Percentiles rank a stretch among this genome's conserved stretches.
phyloP scores from a whole-genome alignment of 257 asterid genomes.

The Perilla frutescens region DNA sequence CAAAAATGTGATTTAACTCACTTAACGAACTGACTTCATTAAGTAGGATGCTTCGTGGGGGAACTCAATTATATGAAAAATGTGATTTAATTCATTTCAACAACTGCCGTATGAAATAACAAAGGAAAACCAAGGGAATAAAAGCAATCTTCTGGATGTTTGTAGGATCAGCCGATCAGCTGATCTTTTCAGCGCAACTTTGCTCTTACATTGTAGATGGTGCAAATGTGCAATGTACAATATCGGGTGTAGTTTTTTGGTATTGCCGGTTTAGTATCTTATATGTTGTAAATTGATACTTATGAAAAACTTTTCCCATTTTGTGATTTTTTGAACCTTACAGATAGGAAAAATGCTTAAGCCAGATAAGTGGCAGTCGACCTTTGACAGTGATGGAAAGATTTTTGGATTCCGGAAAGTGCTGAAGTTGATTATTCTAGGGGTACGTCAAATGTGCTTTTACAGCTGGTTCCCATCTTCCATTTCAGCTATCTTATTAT shows the following conservation, averaged over 20 bases:
- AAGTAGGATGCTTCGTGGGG: no score
- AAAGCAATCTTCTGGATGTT: no score
- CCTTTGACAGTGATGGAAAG: slow-evolving; percentile 89
- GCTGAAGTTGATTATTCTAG: slow-evolving; percentile 84
- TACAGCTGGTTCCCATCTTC: slow-evolving; percentile 21
- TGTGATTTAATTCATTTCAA: no score
- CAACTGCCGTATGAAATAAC: no score
- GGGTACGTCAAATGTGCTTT: slow-evolving; percentile 59
- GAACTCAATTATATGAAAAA: no score
- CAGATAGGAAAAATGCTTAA: slow-evolving; percentile 95
- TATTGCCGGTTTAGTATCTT: slow-evolving; percentile 7
- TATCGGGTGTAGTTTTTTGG: slow-evolving; percentile 10
- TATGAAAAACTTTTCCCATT: slow-evolving; percentile 14
- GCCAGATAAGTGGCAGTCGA: slow-evolving; percentile 97
- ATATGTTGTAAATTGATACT: slow-evolving; percentile 24
- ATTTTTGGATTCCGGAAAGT: slow-evolving; percentile 80
- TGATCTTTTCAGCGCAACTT: no score
- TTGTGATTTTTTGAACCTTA: slow-evolving; percentile 36
- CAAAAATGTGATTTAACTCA: neutral
- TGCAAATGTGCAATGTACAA: neutral
- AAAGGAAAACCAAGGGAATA: no score
- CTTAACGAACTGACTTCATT: neutral
- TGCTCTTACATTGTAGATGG: no score
- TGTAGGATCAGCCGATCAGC: no score
- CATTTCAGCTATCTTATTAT: slow-evolving; percentile 19